phyloP scores from a whole-genome alignment of 306 rosid genomes.

The Phaseolus lunatus region DNA sequence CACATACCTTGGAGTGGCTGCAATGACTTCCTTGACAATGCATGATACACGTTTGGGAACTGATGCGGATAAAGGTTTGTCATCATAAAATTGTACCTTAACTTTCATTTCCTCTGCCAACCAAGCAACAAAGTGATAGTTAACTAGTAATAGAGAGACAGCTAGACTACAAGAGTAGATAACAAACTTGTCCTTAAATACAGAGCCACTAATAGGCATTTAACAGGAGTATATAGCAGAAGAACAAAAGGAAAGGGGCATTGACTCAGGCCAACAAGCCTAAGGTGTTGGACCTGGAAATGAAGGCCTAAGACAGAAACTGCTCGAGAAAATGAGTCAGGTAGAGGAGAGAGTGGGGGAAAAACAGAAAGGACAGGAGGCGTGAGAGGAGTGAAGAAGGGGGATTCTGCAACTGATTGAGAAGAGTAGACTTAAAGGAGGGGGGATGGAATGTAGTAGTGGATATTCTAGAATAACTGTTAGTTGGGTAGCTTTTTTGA shows the following conservation, averaged over 20 bases:
- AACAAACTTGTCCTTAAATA: neutral
- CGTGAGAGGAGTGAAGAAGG: neutral
- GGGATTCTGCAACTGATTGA: neutral
- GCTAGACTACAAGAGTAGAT: neutral
- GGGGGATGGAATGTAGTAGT: neutral
- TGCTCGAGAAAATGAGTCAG: neutral
- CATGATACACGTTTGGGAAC: conserved; percentile 92
- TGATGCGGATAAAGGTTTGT: conserved; percentile 79
- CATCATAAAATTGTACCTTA: conserved; percentile 77
- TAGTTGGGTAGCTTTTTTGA: neutral
- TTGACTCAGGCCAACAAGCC: neutral
- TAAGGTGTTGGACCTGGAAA: neutral
- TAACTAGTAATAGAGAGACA: conserved; percentile 30
- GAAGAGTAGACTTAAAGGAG: neutral
- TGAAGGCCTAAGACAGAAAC: neutral
- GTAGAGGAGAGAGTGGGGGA: neutral
- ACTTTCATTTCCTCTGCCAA: conserved; percentile 89
- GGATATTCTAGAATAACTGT: neutral
- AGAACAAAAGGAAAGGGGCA: neutral
- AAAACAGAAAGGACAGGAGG: neutral
- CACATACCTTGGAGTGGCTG: conserved; percentile 77
- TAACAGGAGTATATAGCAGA: neutral
- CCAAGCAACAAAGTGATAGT: conserved; percentile 36
- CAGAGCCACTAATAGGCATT: neutral
- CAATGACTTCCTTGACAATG: conserved; percentile 79